Base-by-base conservation (phyloP, 495 filamentous ascomycete genomes). In the Apiosordaria backusii region DNA sequence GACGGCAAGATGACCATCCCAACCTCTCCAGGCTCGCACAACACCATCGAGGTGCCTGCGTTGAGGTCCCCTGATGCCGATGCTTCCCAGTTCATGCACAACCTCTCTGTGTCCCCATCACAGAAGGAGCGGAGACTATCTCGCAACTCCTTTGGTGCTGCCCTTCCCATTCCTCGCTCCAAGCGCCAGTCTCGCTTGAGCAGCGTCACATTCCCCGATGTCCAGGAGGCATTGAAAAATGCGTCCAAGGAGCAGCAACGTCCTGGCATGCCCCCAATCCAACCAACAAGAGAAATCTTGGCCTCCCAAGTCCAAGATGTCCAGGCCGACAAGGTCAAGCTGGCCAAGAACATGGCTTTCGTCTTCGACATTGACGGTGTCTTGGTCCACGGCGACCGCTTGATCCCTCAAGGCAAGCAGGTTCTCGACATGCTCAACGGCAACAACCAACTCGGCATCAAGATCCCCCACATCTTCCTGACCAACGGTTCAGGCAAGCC, bases 71-170 rank as follows among this genome's bases (percentile, higher is more conserved):
- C 88, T 45, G 84, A 90, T 68, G 86, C 89, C 19, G 86, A 92
- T 78, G 85, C 87, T 26, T 80, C 85, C 24, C 79, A 84, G 62
- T 88, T 87, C 77, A 92, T 92, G 89, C 90, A 92, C 81, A 84
- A 85, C 65, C 79, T 92, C 75, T 90, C 87, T 67, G 74, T 87
- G 27, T 75, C 83, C 3, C 89, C 89, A 6, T 92, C 89, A 2
- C 83, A 85, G 76, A 86, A 84, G 75, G 85, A 88, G 63, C 81
- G 89, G 45, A 80, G 90, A 58, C 80, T 86, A 23, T 92, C 90
- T 40, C 85, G 90, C 66, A 93, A 92, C 84, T 92, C 90, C 15
- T 92, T 93, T 70, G 90, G 90, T 59, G 82, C 88, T 50, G 86
- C 88, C 18, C 85, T 93, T 13, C 90, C 90, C 50, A 93, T 93